Evolutionary conservation across 805 yeast species (phyloP), one percentile per base, ranked within the genome.

Genomic region (Kodamaea jinghongensis): DNA sequence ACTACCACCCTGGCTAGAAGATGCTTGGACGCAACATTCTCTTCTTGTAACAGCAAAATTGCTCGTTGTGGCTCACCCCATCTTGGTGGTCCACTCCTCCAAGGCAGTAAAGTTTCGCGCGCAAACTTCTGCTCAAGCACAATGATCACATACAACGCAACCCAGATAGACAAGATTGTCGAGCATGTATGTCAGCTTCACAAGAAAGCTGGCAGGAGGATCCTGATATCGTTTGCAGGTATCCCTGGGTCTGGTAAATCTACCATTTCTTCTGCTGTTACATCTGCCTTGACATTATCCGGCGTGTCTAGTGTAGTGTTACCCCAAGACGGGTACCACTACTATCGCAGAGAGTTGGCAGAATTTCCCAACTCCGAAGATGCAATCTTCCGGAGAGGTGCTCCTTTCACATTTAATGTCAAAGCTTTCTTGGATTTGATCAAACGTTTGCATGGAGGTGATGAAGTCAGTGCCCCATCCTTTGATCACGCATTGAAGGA

Each of bases 201-300:
- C 34, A 44, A 36, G 33, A 45, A 48, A 23, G 33, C 20, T 20
- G 15, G 25, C 6, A 25, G 34, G 6, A 63, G 90, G 47, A 56
- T 79, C 2, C 43, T 83, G 12, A 65, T 88, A 7, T 63, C 83
- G 0, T 52, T 88, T 9, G 79, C 81, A 2, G 96, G 96, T 1
- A 71, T 80, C 0, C 96, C 96, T 2, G 96, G 96, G 4, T 78
- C 90, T 1, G 96, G 96, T 0, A 87, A 87, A 56, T 75, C 90
- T 3, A 84, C 95, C 0, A 52, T 81, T 26, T 80, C 90, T 1
- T 53, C 54, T 28, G 40, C 58, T 4, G 61, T 87, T 4, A 72
- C 72, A 14, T 13, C n/a, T 10, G 29, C 30, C n/a, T 36, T 68
- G 25, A 53, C 45, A 31, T 33, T 41, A 8, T 30, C 33, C 2